A percentile compares a stretch with the other conserved stretches of the same genome.
These are phyloP conservation scores for Calendula officinalis DNA, from an alignment of 129 eudicot species.

Conservation along the genomic window DNA sequence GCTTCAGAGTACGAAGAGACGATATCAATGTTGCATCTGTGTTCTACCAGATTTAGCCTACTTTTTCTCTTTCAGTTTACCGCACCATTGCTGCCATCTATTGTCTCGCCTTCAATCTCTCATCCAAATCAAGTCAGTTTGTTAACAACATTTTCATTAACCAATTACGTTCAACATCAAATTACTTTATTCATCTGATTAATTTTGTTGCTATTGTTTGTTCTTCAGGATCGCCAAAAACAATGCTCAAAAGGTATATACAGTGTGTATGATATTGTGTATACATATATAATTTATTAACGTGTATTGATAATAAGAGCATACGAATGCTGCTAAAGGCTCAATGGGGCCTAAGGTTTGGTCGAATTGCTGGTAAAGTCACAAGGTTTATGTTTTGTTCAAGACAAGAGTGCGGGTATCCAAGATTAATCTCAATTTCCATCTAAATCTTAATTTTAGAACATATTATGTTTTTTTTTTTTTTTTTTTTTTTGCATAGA, in stretches of 20 bases:
- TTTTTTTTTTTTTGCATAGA: no score
- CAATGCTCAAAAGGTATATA: conserved; percentile 37
- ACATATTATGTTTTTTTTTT: no score
- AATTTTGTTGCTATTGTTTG: neutral
- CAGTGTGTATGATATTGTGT: neutral
- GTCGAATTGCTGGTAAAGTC: neutral
- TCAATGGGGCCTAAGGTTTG: conserved; percentile 87
- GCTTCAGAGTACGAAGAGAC: no score
- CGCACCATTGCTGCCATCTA: conserved; percentile 34
- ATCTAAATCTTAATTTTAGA: no score
- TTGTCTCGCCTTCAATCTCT: conserved; percentile 54
- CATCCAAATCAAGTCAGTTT: conserved; percentile 43
- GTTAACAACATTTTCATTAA: neutral
- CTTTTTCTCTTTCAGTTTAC: neutral
- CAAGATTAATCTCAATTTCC: no score
- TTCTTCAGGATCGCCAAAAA: conserved; percentile 38
- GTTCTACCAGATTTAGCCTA: no score
- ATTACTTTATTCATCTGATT: neutral
- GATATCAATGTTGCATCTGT: no score
- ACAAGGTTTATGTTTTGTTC: no score
- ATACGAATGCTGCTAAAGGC: conserved; percentile 93
- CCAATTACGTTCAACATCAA: neutral
- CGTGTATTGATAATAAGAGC: conserved; percentile 39
- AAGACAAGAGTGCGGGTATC: no score
- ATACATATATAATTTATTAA: neutral